Conservation (phyloP, 306 rosid genomes). For the Quercus agrifolia region DNA sequence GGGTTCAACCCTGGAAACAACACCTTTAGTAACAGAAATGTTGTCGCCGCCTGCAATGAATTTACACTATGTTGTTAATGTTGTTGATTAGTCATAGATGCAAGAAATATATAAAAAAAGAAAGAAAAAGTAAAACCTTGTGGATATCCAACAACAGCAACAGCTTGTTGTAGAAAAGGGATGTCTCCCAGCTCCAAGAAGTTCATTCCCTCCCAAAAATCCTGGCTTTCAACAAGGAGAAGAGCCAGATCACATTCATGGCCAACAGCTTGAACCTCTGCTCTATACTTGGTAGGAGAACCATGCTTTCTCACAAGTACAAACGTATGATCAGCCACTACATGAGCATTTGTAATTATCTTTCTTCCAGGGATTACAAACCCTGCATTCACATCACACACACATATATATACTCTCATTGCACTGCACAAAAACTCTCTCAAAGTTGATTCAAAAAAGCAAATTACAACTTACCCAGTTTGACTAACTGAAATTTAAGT, state of each 20-base stretch:
- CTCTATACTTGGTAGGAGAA: slow-evolving; percentile 78
- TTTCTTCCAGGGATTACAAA: slow-evolving; percentile 65
- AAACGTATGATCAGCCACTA: slow-evolving; percentile 84
- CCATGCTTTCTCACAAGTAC: slow-evolving; percentile 95
- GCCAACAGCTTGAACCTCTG: slow-evolving; percentile 79
- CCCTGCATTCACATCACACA: slow-evolving; percentile 41
- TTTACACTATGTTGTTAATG: no score
- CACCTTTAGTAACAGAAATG: slow-evolving; percentile 90
- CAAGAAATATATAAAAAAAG: not conserved
- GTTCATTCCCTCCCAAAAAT: slow-evolving; percentile 75
- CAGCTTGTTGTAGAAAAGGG: slow-evolving; percentile 85
- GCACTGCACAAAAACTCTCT: no score
- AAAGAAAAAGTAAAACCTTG: slow-evolving; percentile 44
- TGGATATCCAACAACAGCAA: slow-evolving; percentile 93
- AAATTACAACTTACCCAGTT: no score
- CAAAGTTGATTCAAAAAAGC: no score
- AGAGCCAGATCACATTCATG: slow-evolving; percentile 93
- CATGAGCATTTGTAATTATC: slow-evolving; percentile 93
- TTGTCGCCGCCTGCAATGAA: slow-evolving; percentile 70
- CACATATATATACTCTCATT: not conserved
- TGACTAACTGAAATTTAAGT: no score
- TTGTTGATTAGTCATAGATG: not conserved
- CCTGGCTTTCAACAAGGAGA: slow-evolving; percentile 52
- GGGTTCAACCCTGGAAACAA: slow-evolving; percentile 90
- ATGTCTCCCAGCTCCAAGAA: slow-evolving; percentile 74